These are phyloP conservation scores for Fusarium sp. DNA, from an alignment of 2,329 filamentous ascomycete species.

Conservation along the genomic window DNA sequence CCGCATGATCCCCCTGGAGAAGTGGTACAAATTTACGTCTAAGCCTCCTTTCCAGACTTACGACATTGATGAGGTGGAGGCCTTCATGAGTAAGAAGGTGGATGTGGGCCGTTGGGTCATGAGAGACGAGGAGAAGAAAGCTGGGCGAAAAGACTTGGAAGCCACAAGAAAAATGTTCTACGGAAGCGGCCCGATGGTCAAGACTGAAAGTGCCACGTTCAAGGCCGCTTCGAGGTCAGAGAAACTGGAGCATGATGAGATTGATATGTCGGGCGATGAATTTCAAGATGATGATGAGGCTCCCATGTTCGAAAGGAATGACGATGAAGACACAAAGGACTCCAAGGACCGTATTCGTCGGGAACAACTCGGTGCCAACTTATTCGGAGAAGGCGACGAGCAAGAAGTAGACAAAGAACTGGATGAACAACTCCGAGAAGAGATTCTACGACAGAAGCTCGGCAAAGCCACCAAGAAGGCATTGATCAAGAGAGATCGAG, in stretches of 20 bases:
- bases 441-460: slow-evolving; percentile 73
- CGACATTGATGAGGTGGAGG: slow-evolving; percentile 86
- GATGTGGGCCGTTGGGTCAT: slow-evolving; percentile 85
- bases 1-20: slow-evolving; percentile 90
- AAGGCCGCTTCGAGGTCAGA: slow-evolving; percentile 69
- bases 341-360: slow-evolving; percentile 77
- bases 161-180: slow-evolving; percentile 64
- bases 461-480: slow-evolving; percentile 84
- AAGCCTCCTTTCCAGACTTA: slow-evolving; percentile 83
- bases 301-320: slow-evolving; percentile 76
- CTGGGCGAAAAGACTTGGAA: slow-evolving; percentile 66
- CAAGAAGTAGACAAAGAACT: slow-evolving; percentile 78
- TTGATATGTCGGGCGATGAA: slow-evolving; percentile 74
- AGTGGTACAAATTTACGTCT: slow-evolving; percentile 89
- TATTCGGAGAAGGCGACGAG: slow-evolving; percentile 78
- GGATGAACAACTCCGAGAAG: slow-evolving; percentile 74
- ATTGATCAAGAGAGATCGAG: slow-evolving; percentile 84
- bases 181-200: slow-evolving; percentile 67
- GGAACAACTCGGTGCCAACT: slow-evolving; percentile 86
- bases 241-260: slow-evolving; percentile 75
- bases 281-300: slow-evolving; percentile 93
- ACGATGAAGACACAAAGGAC: slow-evolving; percentile 83
- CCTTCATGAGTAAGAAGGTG: slow-evolving; percentile 80
- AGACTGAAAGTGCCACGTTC: slow-evolving; percentile 74
- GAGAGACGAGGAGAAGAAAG: slow-evolving; percentile 69